Evolutionary conservation across 768 basidiomycete genomes (phyloP).

Genomic region (Peribolospora baueri): DNA sequence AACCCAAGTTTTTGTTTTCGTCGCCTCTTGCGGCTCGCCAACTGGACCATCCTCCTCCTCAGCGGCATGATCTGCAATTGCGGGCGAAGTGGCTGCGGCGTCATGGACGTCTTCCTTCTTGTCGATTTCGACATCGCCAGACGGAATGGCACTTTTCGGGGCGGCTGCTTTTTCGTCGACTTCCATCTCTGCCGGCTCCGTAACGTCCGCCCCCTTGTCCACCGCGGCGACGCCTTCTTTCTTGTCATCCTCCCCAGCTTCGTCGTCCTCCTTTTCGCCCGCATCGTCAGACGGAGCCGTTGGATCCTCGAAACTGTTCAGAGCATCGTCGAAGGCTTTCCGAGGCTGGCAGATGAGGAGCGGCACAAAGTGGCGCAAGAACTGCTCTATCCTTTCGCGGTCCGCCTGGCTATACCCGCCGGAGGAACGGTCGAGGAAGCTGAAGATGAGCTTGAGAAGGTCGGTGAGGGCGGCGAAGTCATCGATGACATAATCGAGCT

Average conservation of each 20-base stretch:
- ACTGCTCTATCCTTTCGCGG: constrained; percentile 57
- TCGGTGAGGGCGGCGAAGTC: constrained; percentile 67
- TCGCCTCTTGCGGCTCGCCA: too few species aligned
- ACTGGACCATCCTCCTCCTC: too few species aligned
- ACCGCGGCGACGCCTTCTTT: constrained; percentile 24
- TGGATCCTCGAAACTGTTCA: constrained; percentile 13
- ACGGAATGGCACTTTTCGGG: too few species aligned
- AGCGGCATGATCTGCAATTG: too few species aligned
- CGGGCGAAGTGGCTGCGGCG: too few species aligned
- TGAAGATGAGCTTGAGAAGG: constrained; percentile 55
- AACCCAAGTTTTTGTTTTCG: too few species aligned
- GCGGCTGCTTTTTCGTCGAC: too few species aligned
- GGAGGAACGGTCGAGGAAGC: constrained; percentile 70
- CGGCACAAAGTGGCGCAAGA: constrained; percentile 63
- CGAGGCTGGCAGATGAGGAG: constrained; percentile 35
- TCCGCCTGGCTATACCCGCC: constrained; percentile 36
- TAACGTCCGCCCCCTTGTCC: neutral
- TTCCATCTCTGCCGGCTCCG: neutral
- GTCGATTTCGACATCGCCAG: too few species aligned
- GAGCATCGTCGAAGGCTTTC: constrained; percentile 21
- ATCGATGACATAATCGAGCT: constrained; percentile 52
- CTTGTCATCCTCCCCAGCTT: constrained; percentile 44
- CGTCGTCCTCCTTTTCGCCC: constrained; percentile 19
- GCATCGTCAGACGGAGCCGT: constrained; percentile 20
- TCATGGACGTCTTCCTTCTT: too few species aligned